phyloP scores from a whole-genome alignment of 139 green algal genomes.

The Yamagishiella unicocca region DNA sequence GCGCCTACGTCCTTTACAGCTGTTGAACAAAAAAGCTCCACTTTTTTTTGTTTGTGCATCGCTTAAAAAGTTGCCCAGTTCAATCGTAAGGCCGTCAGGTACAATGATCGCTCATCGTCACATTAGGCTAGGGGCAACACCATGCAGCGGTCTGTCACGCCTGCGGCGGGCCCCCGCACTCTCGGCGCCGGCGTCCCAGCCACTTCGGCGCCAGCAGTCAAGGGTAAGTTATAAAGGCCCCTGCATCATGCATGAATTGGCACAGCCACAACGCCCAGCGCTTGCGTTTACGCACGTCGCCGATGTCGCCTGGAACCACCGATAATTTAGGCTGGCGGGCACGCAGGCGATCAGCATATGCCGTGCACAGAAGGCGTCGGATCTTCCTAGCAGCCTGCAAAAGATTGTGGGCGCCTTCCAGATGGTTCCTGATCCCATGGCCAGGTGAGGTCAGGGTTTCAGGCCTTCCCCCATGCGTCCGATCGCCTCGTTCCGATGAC shows the following conservation, averaged over 20 bases:
- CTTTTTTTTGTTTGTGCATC: too few relatives aligned
- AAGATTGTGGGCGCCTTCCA: slow-evolving; percentile 86
- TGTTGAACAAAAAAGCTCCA: too few relatives aligned
- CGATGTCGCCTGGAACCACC: too few relatives aligned
- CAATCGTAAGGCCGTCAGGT: background rate
- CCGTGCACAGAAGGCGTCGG: slow-evolving; percentile 40
- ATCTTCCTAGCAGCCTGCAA: slow-evolving; percentile 74
- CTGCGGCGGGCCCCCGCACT: background rate
- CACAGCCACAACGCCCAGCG: too few relatives aligned
- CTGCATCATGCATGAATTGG: too few relatives aligned
- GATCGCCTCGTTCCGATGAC: background rate
- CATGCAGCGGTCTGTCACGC: background rate
- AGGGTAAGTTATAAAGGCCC: slow-evolving; percentile 4
- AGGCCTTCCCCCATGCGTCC: background rate
- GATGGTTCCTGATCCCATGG: slow-evolving; percentile 88
- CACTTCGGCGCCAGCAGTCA: background rate
- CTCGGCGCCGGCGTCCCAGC: background rate
- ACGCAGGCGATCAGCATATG: slow-evolving; percentile 19
- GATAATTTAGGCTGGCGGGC: too few relatives aligned
- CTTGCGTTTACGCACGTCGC: too few relatives aligned
- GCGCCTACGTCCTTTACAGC: too few relatives aligned
- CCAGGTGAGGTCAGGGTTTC: slow-evolving; percentile 29
- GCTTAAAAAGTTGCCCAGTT: too few relatives aligned
- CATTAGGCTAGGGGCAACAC: background rate
- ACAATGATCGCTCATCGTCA: slow-evolving; percentile 6